Conservation (phyloP, 2,329 filamentous ascomycete species). For the Proliferodiscus dingleyae region DNA sequence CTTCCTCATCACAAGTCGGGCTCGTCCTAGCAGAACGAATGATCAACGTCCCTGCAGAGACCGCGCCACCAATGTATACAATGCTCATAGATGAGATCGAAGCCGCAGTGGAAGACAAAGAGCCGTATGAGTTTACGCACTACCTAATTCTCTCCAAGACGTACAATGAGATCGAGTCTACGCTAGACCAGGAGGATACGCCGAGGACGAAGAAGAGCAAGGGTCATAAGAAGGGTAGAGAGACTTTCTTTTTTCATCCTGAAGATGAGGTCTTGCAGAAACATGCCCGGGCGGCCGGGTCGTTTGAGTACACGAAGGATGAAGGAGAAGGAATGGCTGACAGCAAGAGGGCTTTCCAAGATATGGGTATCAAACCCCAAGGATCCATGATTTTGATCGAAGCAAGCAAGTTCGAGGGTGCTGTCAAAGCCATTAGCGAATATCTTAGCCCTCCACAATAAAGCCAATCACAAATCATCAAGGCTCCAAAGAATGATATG, state of each 20-base stretch:
- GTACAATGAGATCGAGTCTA: constrained; percentile 84
- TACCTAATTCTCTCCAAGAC: constrained; percentile 88
- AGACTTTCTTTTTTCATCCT: constrained; percentile 86
- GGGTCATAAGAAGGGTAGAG: constrained; percentile 53
- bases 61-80: constrained; percentile 87
- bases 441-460: constrained; percentile 59
- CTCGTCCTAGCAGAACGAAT: constrained; percentile 87
- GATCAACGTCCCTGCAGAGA: constrained; percentile 94
- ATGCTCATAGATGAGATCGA: constrained; percentile 91
- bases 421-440: constrained; percentile 70
- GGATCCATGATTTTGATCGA: constrained; percentile 87
- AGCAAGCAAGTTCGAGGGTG: constrained; percentile 66
- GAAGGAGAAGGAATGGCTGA: constrained; percentile 75
- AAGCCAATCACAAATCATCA: constrained; percentile 8
- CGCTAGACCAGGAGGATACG: constrained; percentile 62
- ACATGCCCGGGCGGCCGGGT: constrained; percentile 64
- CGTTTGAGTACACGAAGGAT: constrained; percentile 74
- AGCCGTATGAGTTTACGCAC: constrained; percentile 89
- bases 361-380: constrained; percentile 78
- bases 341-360: constrained; percentile 91
- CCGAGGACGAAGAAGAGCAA: constrained; percentile 62
- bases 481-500: background rate
- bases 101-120: constrained; percentile 81
- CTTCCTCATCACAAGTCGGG: constrained; percentile 61
- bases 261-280: constrained; percentile 88